Evolutionary conservation across 495 filamentous ascomycete species (phyloP).

Genomic region (Rhizodiscina lignyota): DNA sequence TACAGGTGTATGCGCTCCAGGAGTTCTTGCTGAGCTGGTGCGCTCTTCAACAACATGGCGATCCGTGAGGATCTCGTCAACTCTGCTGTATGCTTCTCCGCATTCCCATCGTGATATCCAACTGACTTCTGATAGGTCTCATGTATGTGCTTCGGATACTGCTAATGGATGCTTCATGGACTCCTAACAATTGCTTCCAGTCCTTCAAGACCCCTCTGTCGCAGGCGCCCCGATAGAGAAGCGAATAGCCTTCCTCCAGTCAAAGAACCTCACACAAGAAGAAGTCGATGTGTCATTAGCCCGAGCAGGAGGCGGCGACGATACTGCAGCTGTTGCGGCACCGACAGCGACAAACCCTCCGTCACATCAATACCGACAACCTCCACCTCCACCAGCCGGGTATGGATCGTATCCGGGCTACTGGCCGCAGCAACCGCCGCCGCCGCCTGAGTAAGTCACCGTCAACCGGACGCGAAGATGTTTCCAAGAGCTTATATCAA

Average conservation of each 20-base stretch:
- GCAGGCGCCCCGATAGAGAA: conserved; percentile 84
- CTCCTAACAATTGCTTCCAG: conserved; percentile 30
- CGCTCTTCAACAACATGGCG: too few relatives aligned
- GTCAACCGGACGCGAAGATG: too few relatives aligned
- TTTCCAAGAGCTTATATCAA: neutral
- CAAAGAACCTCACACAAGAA: conserved; percentile 92
- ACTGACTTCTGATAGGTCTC: conserved; percentile 34
- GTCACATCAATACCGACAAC: conserved; percentile 24
- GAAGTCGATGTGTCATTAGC: conserved; percentile 77
- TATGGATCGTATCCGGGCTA: conserved; percentile 55
- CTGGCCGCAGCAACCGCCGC: conserved; percentile 42
- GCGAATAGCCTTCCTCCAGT: conserved; percentile 79
- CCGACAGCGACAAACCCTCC: conserved; percentile 20
- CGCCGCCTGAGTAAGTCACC: conserved; percentile 39
- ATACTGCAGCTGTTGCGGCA: conserved; percentile 12
- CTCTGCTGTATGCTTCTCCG: conserved; percentile 18
- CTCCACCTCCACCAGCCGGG: conserved; percentile 39
- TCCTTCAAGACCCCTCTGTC: conserved; percentile 85
- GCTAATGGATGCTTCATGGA: neutral
- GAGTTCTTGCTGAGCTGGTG: too few relatives aligned
- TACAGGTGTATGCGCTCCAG: too few relatives aligned
- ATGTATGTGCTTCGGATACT: conserved; percentile 19
- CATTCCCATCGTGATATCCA: conserved; percentile 2
- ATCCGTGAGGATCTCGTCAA: conserved; percentile 26
- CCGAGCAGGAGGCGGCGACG: conserved; percentile 45